A percentile compares a stretch with the other conserved stretches of the same genome.
Conservation (phyloP, 2,329 filamentous ascomycete genomes). For the Microdochium paspali region DNA sequence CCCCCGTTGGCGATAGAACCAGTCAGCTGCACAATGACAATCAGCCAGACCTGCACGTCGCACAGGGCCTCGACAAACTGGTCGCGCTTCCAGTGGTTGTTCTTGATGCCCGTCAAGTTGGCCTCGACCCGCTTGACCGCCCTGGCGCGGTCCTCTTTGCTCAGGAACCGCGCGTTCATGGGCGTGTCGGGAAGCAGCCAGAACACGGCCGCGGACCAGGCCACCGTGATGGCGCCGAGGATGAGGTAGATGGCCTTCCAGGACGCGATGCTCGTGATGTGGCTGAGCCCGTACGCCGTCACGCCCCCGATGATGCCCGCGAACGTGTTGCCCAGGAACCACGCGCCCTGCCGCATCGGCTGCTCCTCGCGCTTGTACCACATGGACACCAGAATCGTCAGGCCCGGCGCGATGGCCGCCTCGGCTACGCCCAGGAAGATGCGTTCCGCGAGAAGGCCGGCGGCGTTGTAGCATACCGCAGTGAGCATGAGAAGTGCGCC, state of each 20-base stretch:
- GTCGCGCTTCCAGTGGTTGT: slow-evolving; percentile 16
- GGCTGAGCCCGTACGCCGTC: slow-evolving; percentile 32
- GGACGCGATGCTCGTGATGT: slow-evolving; percentile 22
- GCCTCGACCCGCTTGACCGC: slow-evolving; percentile 20
- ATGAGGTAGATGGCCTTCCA: slow-evolving; percentile 21
- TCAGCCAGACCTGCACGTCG: slow-evolving; percentile 16
- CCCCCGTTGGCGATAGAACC: slow-evolving; percentile 19
- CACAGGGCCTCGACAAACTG: slow-evolving; percentile 15
- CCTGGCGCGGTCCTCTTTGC: slow-evolving; percentile 14
- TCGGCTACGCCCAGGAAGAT: slow-evolving; percentile 51
- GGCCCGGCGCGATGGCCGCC: slow-evolving; percentile 35
- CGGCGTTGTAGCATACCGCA: slow-evolving; percentile 40
- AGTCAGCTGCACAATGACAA: slow-evolving; percentile 16
- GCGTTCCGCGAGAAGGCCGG: slow-evolving; percentile 36
- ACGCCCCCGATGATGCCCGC: slow-evolving; percentile 48
- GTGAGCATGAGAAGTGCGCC: slow-evolving; percentile 40
- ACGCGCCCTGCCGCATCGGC: slow-evolving; percentile 47
- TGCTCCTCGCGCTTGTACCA: slow-evolving; percentile 56
- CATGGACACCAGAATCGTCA: slow-evolving; percentile 50
- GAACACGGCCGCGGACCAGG: slow-evolving; percentile 16
- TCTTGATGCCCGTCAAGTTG: slow-evolving; percentile 26
- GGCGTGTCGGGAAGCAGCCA: slow-evolving; percentile 23
- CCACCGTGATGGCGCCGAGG: slow-evolving; percentile 18
- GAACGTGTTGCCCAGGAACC: slow-evolving; percentile 50
- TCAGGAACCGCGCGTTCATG: slow-evolving; percentile 23